Evolutionary conservation across 139 green algal genomes (phyloP).

Genomic region (Micractinium sp.): DNA sequence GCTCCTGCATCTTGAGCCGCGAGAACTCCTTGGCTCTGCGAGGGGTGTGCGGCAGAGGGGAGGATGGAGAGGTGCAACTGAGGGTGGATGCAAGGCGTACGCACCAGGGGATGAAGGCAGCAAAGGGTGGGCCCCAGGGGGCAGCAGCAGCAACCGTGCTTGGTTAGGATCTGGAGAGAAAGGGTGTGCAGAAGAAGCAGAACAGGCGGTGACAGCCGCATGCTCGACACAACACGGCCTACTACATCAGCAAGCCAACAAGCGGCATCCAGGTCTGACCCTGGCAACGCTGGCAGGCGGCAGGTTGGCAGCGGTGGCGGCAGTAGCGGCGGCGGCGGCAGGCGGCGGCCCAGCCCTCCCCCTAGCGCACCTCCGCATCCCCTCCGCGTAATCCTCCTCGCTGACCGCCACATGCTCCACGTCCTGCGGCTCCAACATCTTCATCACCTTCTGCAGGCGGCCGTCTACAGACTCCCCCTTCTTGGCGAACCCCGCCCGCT

Average conservation of each 20-base stretch:
- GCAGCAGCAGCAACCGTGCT: too few relatives aligned
- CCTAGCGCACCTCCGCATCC: slow-evolving; percentile 18
- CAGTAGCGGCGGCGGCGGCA: neutral
- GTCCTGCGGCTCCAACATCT: slow-evolving; percentile 16
- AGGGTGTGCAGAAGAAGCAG: neutral
- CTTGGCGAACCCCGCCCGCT: slow-evolving; percentile 28
- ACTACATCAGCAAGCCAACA: neutral
- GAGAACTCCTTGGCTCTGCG: slow-evolving; percentile 55
- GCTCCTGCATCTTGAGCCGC: slow-evolving; percentile 50
- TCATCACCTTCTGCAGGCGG: slow-evolving; percentile 35
- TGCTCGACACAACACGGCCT: neutral
- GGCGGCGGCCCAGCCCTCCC: neutral
- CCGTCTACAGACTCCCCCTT: slow-evolving; percentile 17
- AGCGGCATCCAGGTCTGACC: neutral
- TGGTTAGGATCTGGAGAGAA: neutral
- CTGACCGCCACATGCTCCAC: slow-evolving; percentile 15
- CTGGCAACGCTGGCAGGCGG: neutral
- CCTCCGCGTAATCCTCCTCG: slow-evolving; percentile 39
- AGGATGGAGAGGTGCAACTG: neutral
- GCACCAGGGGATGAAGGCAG: too few relatives aligned
- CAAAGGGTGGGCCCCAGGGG: too few relatives aligned
- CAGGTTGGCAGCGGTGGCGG: too few relatives aligned
- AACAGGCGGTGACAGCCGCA: neutral
- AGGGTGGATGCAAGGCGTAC: too few relatives aligned
- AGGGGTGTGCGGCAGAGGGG: neutral